phyloP scores from a whole-genome alignment of 2,329 filamentous ascomycete genomes.

The Lachnellula arida region DNA sequence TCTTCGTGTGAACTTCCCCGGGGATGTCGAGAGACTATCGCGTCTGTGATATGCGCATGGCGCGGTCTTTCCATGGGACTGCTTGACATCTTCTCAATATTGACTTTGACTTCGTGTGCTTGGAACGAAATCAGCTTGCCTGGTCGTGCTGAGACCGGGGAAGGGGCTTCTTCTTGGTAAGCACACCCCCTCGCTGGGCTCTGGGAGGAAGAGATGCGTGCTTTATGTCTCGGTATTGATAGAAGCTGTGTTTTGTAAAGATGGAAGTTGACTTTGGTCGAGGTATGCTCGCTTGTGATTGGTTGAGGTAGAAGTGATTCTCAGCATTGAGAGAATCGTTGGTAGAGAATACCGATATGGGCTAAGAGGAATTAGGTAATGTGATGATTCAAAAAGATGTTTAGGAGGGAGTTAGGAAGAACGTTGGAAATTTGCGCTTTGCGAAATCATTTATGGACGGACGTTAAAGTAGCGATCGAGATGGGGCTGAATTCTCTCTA shows the following conservation, averaged over 20 bases:
- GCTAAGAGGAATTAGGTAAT: too few relatives aligned
- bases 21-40: not conserved
- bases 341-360: too few relatives aligned
- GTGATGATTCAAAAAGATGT: too few relatives aligned
- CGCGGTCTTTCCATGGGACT: not conserved
- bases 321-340: too few relatives aligned
- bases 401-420: too few relatives aligned
- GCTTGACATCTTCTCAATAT: not conserved
- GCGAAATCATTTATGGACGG: too few relatives aligned
- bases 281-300: constrained; percentile 14
- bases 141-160: not conserved
- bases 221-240: not conserved
- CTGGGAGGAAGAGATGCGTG: not conserved
- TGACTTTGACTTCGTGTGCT: not conserved
- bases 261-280: not conserved
- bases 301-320: not conserved
- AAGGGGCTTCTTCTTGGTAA: too few relatives aligned
- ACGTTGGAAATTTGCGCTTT: too few relatives aligned
- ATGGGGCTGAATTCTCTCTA: too few relatives aligned
- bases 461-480: too few relatives aligned
- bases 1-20: not conserved
- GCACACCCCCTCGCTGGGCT: not conserved
- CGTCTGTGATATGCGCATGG: not conserved
- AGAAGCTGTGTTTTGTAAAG: not conserved
- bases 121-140: not conserved